Base-by-base conservation (phyloP, 345 rosid genomes). In the Populus pruinosa region DNA sequence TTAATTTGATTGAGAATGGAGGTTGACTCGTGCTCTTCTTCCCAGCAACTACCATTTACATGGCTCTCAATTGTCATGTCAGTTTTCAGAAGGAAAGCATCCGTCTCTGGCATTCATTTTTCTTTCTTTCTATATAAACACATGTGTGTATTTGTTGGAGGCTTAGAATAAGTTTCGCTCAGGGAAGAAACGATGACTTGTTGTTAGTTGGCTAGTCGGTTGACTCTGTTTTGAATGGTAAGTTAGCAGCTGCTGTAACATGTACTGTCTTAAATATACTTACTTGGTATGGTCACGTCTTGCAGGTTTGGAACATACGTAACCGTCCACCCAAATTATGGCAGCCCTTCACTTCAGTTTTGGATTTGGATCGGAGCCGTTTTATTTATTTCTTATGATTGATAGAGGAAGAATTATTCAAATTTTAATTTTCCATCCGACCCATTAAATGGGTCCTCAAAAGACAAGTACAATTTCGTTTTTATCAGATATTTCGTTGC, bases 21-120 rank as follows among this genome's bases (percentile, higher is more conserved):
- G 20, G 83, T 8, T 14, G 12, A 2, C 78, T 55, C n/a, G 43
- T 76, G 83, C 53, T 4, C 50, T 47, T 33, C 14, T 65, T 76
- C 61, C 33, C 39, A 3, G 72, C 72, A 43, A 6, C 75, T 70
- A 71, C 77, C 82, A 81, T 77, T 18, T 2, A 6, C 44, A 49
- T 35, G 81, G 63, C 67, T 79, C 35, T 70, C 69, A 33, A 31
- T 25, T 27, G 13, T 10, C 66, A 12, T 20, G 31, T 16, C 16
- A 11, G 29, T 59, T 59, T 59, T 59, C 64, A n/a, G 10, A 25
- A 0, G 29, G 64, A n/a, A 3, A 1, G 12, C 3, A 41, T 10
- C 12, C 44, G 44, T 59, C n/a, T 23, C 29, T 59, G 29, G 5
- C 27, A 2, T 2, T 2, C 13, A 41, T 41, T 41, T 41, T 9